These are phyloP conservation scores for Pyricularia sp. DNA, from an alignment of 2,329 filamentous ascomycete genomes.

Conservation along the genomic window DNA sequence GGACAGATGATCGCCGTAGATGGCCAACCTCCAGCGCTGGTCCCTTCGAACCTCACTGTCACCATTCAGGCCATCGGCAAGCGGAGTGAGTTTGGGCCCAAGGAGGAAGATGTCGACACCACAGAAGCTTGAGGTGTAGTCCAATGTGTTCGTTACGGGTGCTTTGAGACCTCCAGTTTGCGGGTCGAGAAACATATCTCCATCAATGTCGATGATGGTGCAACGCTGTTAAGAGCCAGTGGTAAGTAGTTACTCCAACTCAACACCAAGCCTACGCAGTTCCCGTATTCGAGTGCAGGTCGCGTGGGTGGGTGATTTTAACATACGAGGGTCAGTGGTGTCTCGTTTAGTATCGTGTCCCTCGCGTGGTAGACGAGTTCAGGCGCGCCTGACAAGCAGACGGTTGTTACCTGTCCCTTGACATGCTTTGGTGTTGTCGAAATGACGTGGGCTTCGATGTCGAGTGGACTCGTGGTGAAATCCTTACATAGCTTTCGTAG, in stretches of 20 bases:
- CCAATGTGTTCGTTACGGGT: slow-evolving; percentile 73
- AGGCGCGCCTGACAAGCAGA: slow-evolving; percentile 80
- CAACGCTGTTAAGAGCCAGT: slow-evolving; percentile 55
- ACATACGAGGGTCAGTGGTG: slow-evolving; percentile 83
- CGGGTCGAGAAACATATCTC: slow-evolving; percentile 75
- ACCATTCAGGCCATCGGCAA: slow-evolving; percentile 65
- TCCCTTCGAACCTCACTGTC: slow-evolving; percentile 78
- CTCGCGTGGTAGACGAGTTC: slow-evolving; percentile 85
- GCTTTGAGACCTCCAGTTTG: slow-evolving; percentile 59
- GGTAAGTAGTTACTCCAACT: slow-evolving; percentile 1
- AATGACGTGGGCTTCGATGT: slow-evolving; percentile 76
- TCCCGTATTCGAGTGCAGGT: background rate
- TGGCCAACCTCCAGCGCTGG: slow-evolving; percentile 82
- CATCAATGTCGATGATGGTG: slow-evolving; percentile 87
- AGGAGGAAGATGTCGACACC: slow-evolving; percentile 96
- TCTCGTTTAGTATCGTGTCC: slow-evolving; percentile 83
- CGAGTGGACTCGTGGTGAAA: slow-evolving; percentile 59
- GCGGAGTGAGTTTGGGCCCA: slow-evolving; percentile 76
- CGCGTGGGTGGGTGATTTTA: background rate
- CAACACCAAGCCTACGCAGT: background rate
- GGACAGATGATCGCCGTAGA: slow-evolving; percentile 92
- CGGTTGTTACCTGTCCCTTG: slow-evolving; percentile 68
- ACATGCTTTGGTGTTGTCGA: slow-evolving; percentile 69
- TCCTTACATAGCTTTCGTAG: slow-evolving; percentile 74
- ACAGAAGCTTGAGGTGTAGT: slow-evolving; percentile 78